Percentiles rank a stretch among this genome's conserved stretches.
phyloP scores from a whole-genome alignment of 1,284 basidiomycete species.

The Cryptococcus jaspeensis region DNA sequence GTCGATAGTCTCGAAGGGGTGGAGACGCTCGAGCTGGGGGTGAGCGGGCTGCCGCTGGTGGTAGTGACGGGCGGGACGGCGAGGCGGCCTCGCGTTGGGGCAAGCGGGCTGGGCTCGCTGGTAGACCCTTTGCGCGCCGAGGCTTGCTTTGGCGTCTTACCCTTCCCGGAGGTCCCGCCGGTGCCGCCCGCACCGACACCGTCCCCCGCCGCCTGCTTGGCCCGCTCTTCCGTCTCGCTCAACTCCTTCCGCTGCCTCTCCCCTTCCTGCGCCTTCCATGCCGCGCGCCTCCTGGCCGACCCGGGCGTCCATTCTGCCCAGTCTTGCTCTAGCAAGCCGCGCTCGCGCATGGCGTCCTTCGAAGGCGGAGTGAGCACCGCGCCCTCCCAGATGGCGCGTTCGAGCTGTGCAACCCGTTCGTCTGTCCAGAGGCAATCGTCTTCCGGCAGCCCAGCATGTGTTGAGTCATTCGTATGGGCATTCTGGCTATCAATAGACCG shows the following conservation, averaged over 20 bases:
- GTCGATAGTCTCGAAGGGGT: conserved; percentile 55
- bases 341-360: neutral
- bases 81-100: too few relatives aligned
- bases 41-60: neutral
- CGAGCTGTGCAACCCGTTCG: conserved; percentile 15
- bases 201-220: neutral
- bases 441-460: neutral
- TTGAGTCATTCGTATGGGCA: neutral
- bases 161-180: neutral
- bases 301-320: conserved; percentile 25
- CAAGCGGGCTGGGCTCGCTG: too few relatives aligned
- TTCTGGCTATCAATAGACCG: neutral
- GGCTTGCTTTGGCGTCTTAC: neutral
- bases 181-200: neutral
- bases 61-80: too few relatives aligned
- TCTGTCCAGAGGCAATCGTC: conserved; percentile 22
- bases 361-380: conserved; percentile 14
- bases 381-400: conserved; percentile 30
- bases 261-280: conserved; percentile 13
- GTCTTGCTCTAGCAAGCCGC: conserved; percentile 26
- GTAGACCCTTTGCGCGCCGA: neutral
- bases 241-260: neutral
- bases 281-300: conserved; percentile 12
- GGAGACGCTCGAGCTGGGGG: conserved; percentile 41
- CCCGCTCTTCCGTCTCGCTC: neutral